Percentiles rank a stretch among this genome's conserved stretches.
Evolutionary conservation across 2,329 filamentous ascomycete genomes (phyloP).

Genomic region (Corinectria fuckeliana): DNA sequence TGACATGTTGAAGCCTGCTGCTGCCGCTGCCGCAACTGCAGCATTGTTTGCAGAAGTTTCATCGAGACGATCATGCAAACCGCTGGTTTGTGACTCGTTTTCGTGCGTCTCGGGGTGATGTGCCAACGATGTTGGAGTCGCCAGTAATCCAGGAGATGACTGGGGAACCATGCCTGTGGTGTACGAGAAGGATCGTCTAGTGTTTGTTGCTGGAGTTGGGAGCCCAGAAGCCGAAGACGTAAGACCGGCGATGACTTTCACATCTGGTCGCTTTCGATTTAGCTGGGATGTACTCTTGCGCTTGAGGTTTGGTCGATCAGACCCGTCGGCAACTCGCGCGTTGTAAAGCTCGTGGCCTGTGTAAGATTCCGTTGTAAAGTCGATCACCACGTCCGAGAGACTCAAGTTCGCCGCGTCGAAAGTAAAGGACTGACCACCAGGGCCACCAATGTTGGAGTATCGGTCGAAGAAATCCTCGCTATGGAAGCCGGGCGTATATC

Average conservation of each 20-base stretch:
- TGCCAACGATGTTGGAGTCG: slow-evolving; percentile 46
- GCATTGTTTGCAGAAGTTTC: slow-evolving; percentile 44
- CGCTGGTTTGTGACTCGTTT: slow-evolving; percentile 39
- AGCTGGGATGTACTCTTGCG: slow-evolving; percentile 54
- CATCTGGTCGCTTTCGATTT: slow-evolving; percentile 48
- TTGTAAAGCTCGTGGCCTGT: slow-evolving; percentile 56
- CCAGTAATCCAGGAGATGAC: slow-evolving; percentile 48
- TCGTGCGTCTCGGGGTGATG: slow-evolving; percentile 44
- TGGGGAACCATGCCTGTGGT: slow-evolving; percentile 44
- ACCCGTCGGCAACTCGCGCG: slow-evolving; percentile 43
- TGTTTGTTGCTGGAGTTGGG: slow-evolving; percentile 42
- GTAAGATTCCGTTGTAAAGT: slow-evolving; percentile 65
- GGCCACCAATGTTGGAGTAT: slow-evolving; percentile 66
- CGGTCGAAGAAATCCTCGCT: slow-evolving; percentile 88
- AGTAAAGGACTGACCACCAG: slow-evolving; percentile 63
- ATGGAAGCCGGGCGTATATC: slow-evolving; percentile 81
- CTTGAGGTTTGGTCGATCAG: slow-evolving; percentile 52
- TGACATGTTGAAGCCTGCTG: slow-evolving; percentile 45
- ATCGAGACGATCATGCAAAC: slow-evolving; percentile 44
- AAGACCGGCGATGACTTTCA: slow-evolving; percentile 43
- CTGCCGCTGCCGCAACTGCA: slow-evolving; percentile 44
- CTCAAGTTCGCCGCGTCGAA: slow-evolving; percentile 80
- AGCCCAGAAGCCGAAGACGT: slow-evolving; percentile 35
- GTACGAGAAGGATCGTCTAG: slow-evolving; percentile 48
- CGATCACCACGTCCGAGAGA: slow-evolving; percentile 69